A percentile compares a stretch with the other conserved stretches of the same genome.
These are phyloP conservation scores for Blumeria graminis DNA, from an alignment of 2,329 filamentous ascomycete genomes.

Conservation along the genomic window DNA sequence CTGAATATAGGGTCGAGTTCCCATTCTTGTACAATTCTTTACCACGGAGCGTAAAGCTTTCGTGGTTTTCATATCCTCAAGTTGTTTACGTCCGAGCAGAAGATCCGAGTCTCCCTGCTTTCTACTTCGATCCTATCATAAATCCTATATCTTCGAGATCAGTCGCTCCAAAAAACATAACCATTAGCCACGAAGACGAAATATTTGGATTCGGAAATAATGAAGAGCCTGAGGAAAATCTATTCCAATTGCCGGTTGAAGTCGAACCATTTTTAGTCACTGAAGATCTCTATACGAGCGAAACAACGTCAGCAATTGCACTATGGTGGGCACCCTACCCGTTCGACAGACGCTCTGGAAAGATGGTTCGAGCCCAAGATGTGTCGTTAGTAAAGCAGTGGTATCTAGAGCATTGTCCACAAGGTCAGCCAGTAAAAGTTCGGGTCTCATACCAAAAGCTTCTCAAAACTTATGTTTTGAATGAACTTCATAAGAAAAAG, in stretches of 20 bases:
- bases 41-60: constrained; percentile 75
- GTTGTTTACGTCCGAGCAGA: constrained; percentile 75
- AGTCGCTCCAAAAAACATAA: constrained; percentile 84
- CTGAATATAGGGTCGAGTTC: constrained; percentile 84
- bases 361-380: constrained; percentile 91
- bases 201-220: constrained; percentile 66
- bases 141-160: constrained; percentile 92
- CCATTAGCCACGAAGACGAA: constrained; percentile 75
- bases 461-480: constrained; percentile 84
- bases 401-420: constrained; percentile 89
- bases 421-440: constrained; percentile 83
- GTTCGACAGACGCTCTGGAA: constrained; percentile 79
- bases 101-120: constrained; percentile 73
- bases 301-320: constrained; percentile 76
- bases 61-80: constrained; percentile 87
- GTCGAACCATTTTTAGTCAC: constrained; percentile 76
- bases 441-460: constrained; percentile 96
- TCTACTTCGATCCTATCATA: constrained; percentile 94
- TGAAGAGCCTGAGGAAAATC: constrained; percentile 45
- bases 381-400: constrained; percentile 94
- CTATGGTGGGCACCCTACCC: constrained; percentile 97
- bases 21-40: constrained; percentile 93
- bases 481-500: constrained; percentile 87
- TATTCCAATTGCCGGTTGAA: constrained; percentile 58
- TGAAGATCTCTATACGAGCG: constrained; percentile 67